A percentile compares a stretch with the other conserved stretches of the same genome.
These are phyloP conservation scores for Podospora conica DNA, from an alignment of 495 filamentous ascomycete species.

Conservation along the genomic window DNA sequence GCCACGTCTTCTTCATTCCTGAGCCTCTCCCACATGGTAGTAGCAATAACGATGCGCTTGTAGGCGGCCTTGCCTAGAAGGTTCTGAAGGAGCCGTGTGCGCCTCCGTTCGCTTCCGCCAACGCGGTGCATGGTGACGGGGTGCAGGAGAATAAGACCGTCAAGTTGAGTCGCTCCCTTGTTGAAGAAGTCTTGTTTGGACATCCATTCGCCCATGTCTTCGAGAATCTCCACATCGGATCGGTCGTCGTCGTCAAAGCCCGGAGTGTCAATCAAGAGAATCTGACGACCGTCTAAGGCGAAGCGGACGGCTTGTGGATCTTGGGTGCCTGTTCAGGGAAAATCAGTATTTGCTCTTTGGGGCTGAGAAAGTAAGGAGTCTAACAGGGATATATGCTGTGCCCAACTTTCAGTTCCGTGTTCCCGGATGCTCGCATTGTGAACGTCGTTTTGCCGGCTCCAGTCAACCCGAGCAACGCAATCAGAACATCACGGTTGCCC, in stretches of 20 bases:
- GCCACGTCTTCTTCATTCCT: not conserved
- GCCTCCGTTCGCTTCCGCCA: constrained; percentile 1
- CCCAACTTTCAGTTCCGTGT: not conserved
- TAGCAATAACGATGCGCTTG: constrained; percentile 8
- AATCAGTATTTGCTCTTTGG: not conserved
- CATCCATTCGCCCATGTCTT: constrained; percentile 6
- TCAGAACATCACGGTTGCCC: not conserved
- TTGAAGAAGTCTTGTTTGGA: not conserved
- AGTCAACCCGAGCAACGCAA: constrained; percentile 2
- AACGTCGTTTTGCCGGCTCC: constrained; percentile 7
- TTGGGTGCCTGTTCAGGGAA: constrained; percentile 5
- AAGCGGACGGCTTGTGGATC: constrained; percentile 1
- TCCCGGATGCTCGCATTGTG: constrained; percentile 2
- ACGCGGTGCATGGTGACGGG: constrained; percentile 3
- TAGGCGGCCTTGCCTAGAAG: not conserved
- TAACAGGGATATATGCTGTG: constrained; percentile 8
- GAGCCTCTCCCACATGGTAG: constrained; percentile 7
- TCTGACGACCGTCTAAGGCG: not conserved
- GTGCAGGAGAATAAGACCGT: constrained; percentile 4
- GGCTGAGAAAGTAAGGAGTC: not conserved
- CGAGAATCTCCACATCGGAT: constrained; percentile 5
- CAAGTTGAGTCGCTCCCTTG: constrained; percentile 3
- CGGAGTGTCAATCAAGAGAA: constrained; percentile 7
- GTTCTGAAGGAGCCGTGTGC: constrained; percentile 4
- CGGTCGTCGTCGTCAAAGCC: constrained; percentile 5